A percentile compares a stretch with the other conserved stretches of the same genome.
phyloP scores from a whole-genome alignment of 2,329 filamentous ascomycete genomes.

The Ophidiomyces ophidiicola region DNA sequence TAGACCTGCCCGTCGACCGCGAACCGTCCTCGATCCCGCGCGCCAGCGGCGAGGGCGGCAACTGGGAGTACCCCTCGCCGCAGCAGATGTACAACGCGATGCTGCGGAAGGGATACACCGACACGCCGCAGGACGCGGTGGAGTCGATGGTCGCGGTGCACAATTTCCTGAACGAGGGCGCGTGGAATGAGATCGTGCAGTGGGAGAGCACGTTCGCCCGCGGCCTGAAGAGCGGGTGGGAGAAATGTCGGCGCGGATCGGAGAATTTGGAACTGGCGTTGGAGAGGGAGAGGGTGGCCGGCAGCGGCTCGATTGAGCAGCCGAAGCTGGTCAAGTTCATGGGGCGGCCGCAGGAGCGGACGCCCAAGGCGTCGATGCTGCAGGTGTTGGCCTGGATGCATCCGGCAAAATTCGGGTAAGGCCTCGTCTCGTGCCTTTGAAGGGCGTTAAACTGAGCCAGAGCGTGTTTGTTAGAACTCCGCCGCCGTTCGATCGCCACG shows the following conservation, averaged over 20 bases:
- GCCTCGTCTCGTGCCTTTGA: conserved; percentile 12
- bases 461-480: conserved; percentile 46
- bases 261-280: conserved; percentile 47
- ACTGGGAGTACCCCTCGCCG: conserved; percentile 96
- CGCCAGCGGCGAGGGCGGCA: conserved; percentile 56
- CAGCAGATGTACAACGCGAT: conserved; percentile 99
- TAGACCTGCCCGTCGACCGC: conserved; percentile 63
- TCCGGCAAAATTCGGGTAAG: conserved; percentile 65
- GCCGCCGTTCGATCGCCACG: conserved; percentile 89
- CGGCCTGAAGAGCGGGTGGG: conserved; percentile 61
- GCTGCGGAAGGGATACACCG: conserved; percentile 86
- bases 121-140: conserved; percentile 85
- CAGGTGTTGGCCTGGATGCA: conserved; percentile 68
- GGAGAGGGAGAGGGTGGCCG: conserved; percentile 35
- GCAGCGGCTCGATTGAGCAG: conserved; percentile 30
- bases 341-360: conserved; percentile 76
- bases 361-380: conserved; percentile 78
- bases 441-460: conserved; percentile 4
- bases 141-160: conserved; percentile 96
- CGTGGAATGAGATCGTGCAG: conserved; percentile 85
- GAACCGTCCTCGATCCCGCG: conserved; percentile 87
- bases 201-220: conserved; percentile 80
- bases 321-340: conserved; percentile 78
- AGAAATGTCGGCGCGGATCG: conserved; percentile 62
- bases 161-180: conserved; percentile 96